Evolutionary conservation across 73 alveolate species (phyloP).

Genomic region (Paramecium caudatum): DNA sequence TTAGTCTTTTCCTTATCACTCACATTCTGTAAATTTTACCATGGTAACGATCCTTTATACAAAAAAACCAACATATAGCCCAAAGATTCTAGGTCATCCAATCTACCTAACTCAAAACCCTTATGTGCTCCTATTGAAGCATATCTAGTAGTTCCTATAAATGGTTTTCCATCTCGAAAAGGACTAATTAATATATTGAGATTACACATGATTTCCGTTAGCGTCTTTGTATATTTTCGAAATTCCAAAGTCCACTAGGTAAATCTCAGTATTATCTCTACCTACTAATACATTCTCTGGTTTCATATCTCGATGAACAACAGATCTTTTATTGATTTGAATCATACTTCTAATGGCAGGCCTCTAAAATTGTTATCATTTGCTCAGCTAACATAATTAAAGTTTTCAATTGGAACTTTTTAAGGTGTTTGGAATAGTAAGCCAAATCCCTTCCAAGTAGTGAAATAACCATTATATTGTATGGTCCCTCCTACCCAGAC

Average conservation of each 20-base stretch:
- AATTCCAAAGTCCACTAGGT: constrained; percentile 71
- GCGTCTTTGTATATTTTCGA: constrained; percentile 71
- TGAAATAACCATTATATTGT: constrained; percentile 73
- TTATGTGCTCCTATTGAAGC: constrained; percentile 87
- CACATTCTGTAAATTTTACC: constrained; percentile 76
- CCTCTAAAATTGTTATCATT: constrained; percentile 64
- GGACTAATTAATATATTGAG: constrained; percentile 63
- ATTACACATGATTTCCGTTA: constrained; percentile 74
- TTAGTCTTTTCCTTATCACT: constrained; percentile 76
- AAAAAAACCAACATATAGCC: constrained; percentile 66
- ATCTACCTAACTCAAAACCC: constrained; percentile 86
- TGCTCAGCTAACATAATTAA: constrained; percentile 68
- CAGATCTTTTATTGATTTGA: constrained; percentile 53
- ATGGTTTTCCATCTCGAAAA: constrained; percentile 52
- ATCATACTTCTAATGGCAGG: constrained; percentile 44
- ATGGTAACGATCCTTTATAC: constrained; percentile 72
- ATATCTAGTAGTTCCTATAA: constrained; percentile 85
- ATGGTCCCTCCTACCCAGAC: constrained; percentile 72
- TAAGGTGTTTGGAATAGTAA: constrained; percentile 61
- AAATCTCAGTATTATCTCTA: constrained; percentile 32
- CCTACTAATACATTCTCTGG: constrained; percentile 77
- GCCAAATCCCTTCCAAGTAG: constrained; percentile 77
- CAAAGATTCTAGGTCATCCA: constrained; percentile 84
- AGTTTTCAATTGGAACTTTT: constrained; percentile 68
- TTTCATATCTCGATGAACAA: constrained; percentile 75